Evolutionary conservation across 129 eudicot genomes (phyloP).

Genomic region (Pseudognaphalium luteoalbum): DNA sequence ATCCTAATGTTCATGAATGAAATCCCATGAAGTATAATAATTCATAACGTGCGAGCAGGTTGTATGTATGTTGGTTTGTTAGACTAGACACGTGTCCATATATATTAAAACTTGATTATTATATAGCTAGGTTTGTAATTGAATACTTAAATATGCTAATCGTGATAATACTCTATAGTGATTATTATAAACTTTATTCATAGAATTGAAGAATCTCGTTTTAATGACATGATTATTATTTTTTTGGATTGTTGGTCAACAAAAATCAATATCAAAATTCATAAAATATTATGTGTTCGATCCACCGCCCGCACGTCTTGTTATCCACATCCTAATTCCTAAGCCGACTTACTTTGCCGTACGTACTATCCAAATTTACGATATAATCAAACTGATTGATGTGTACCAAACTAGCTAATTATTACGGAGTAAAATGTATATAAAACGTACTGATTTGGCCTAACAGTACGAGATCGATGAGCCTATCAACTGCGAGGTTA

Average conservation of each 20-base stretch:
- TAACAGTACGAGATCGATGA: too few relatives aligned
- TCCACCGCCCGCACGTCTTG: constrained; percentile 13
- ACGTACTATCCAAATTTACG: neutral
- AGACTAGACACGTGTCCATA: constrained; percentile 13
- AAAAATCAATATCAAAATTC: neutral
- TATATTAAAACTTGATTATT: neutral
- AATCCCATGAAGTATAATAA: neutral
- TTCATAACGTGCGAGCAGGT: constrained; percentile 53
- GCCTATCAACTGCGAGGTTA: too few relatives aligned
- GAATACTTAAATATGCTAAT: too few relatives aligned
- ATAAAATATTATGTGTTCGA: neutral
- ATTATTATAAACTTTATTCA: too few relatives aligned
- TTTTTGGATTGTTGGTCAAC: neutral
- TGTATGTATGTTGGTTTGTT: constrained; percentile 20
- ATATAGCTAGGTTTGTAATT: too few relatives aligned
- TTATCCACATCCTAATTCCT: neutral
- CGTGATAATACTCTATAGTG: too few relatives aligned
- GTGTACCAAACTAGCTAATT: neutral
- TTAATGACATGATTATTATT: too few relatives aligned
- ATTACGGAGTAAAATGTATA: too few relatives aligned
- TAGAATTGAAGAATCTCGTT: too few relatives aligned
- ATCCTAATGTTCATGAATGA: constrained; percentile 20
- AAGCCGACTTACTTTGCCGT: constrained; percentile 1
- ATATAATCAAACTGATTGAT: too few relatives aligned
- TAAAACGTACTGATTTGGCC: too few relatives aligned